These are phyloP conservation scores for Cyberlindnera mrakii DNA, from an alignment of 805 yeast species.

Conservation along the genomic window DNA sequence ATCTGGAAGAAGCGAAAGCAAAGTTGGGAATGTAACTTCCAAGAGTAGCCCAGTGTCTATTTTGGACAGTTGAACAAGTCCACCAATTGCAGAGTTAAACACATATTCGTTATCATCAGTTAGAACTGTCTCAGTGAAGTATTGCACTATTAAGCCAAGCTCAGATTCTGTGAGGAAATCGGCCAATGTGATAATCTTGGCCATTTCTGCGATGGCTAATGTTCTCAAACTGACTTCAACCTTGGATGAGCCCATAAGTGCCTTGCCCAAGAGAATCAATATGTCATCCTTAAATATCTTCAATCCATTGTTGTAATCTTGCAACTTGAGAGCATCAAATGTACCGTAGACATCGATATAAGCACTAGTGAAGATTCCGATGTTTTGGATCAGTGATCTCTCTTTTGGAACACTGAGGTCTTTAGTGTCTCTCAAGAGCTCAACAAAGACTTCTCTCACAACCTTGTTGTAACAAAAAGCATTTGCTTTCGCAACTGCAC, in stretches of 20 bases:
- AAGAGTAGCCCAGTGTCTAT: slow-evolving; percentile 35
- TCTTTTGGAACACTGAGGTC: slow-evolving; percentile 48
- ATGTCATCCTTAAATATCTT: slow-evolving; percentile 51
- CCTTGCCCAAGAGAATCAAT: slow-evolving; percentile 59
- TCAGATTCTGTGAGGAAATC: slow-evolving; percentile 50
- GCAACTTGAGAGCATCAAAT: slow-evolving; percentile 5
- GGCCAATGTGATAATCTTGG: slow-evolving; percentile 45
- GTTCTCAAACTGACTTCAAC: slow-evolving; percentile 66
- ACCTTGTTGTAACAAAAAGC: slow-evolving; percentile 40
- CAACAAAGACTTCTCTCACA: slow-evolving; percentile 39
- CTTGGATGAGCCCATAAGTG: slow-evolving; percentile 60
- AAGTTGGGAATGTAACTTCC: slow-evolving; percentile 45
- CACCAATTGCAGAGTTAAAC: slow-evolving; percentile 45
- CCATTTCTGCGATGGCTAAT: slow-evolving; percentile 58
- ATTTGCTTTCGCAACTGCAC: slow-evolving; percentile 48
- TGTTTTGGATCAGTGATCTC: slow-evolving; percentile 50
- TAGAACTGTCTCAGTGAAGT: slow-evolving; percentile 58
- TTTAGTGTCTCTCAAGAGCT: slow-evolving; percentile 31
- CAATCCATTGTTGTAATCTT: slow-evolving; percentile 6
- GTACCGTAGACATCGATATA: slow-evolving; percentile 40
- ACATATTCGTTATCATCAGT: slow-evolving; percentile 45
- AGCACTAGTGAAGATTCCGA: slow-evolving; percentile 53
- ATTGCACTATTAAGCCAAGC: slow-evolving; percentile 53
- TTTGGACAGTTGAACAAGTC: slow-evolving; percentile 44
- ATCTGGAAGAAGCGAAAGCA: slow-evolving; percentile 47